A percentile compares a stretch with the other conserved stretches of the same genome.
phyloP scores from a whole-genome alignment of 768 basidiomycete species.

The Suillus subalutaceus region DNA sequence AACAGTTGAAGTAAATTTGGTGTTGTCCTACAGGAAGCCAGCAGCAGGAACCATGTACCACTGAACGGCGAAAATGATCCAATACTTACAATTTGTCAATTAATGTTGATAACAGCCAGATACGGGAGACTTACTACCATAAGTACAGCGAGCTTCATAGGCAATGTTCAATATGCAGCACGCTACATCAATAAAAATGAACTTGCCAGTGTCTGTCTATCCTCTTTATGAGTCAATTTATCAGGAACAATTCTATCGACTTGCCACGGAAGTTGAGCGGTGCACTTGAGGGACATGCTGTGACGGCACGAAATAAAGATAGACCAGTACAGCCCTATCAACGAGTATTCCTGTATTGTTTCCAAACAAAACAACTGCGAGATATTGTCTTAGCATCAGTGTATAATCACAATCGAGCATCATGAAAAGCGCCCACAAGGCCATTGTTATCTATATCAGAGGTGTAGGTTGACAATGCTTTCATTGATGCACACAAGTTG shows the following conservation, averaged over 20 bases:
- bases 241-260: neutral
- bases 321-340: neutral
- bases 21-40: too few species aligned
- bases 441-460: neutral
- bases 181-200: neutral
- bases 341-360: neutral
- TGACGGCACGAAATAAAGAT: slow-evolving; percentile 1
- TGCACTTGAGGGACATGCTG: neutral
- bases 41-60: slow-evolving; percentile 12
- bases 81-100: slow-evolving; percentile 14
- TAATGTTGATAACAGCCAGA: neutral
- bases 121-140: neutral
- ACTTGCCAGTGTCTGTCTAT: neutral
- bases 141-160: neutral
- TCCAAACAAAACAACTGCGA: neutral
- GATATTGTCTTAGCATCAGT: neutral
- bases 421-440: neutral
- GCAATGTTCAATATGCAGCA: neutral
- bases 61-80: slow-evolving; percentile 24
- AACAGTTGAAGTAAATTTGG: neutral
- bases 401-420: neutral
- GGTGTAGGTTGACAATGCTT: neutral
- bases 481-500: neutral
- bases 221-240: neutral
- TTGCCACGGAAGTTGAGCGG: neutral